phyloP scores from a whole-genome alignment of 1,139 yeast species.

The Suhomyces atakaporum region DNA sequence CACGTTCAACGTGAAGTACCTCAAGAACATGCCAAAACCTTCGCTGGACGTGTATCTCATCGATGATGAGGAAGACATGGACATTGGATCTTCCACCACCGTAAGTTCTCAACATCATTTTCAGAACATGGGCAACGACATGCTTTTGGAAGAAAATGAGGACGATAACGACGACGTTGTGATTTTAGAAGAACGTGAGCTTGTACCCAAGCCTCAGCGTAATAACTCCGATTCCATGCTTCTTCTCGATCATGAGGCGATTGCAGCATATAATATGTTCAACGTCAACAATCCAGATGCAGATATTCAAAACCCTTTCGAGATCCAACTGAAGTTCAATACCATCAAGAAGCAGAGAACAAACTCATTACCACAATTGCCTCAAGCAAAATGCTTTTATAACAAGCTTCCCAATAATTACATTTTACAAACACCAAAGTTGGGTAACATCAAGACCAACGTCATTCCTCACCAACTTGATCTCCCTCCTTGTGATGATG shows the following conservation, averaged over 20 bases:
- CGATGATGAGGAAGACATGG: slow-evolving; percentile 20
- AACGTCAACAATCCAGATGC: slow-evolving; percentile 26
- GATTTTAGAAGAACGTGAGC: slow-evolving; percentile 22
- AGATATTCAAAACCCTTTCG: slow-evolving; percentile 18
- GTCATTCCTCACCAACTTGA: slow-evolving; percentile 42
- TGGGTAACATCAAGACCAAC: slow-evolving; percentile 46
- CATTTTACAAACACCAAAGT: slow-evolving; percentile 41
- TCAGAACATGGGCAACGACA: slow-evolving; percentile 8
- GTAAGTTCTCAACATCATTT: slow-evolving; percentile 5
- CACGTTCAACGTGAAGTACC: slow-evolving; percentile 15
- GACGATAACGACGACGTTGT: slow-evolving; percentile 22
- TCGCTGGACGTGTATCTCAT: slow-evolving; percentile 13
- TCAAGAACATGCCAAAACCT: slow-evolving; percentile 9
- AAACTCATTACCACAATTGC: slow-evolving; percentile 70
- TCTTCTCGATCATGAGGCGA: slow-evolving; percentile 41
- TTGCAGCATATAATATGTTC: slow-evolving; percentile 48
- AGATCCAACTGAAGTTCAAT: slow-evolving; percentile 12
- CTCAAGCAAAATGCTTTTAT: slow-evolving; percentile 49
- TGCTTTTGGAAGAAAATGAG: slow-evolving; percentile 14
- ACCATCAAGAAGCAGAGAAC: slow-evolving; percentile 58
- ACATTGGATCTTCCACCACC: slow-evolving; percentile 9
- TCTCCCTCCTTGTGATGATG: slow-evolving; percentile 62
- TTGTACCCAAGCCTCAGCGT: slow-evolving; percentile 20
- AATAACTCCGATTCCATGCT: slow-evolving; percentile 44
- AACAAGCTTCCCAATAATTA: slow-evolving; percentile 42